Evolutionary conservation across 2,329 filamentous ascomycete genomes (phyloP), one percentile per base, ranked within the genome.

Genomic region (Ophiostoma sp.): DNA sequence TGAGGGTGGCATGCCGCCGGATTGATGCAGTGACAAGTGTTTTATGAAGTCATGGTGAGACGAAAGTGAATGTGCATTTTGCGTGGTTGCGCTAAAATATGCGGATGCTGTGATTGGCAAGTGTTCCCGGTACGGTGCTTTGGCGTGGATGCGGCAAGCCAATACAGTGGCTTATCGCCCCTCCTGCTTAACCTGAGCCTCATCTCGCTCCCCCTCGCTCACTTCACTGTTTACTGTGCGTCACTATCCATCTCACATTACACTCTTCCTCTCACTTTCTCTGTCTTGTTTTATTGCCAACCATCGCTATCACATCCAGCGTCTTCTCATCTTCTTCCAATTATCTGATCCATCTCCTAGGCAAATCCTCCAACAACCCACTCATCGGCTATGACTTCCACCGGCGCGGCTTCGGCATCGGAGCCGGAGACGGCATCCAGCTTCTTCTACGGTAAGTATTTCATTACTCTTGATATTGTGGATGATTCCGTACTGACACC

Each of bases 381-480:
- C 27, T 11, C 49, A 55, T 27, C 16, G 27, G 5, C n/a, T 5
- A 55, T 55, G 49, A 4, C 49, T 27, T 55, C 49, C 7, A 27
- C 7, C 8, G 64, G 65, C 58, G 44, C 69, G 67, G 66, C 70
- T 27, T 41, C 55, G 67, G 66, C 70, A 16, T 41, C 55, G 6
- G 64, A 65, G 66, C 44, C 66, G 41, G 65, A 42, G 16, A 66
- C 67, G n/a, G 64, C 69, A 0, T 68, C 77, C 58, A 83, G 81
- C 38, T 87, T 87, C 75, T 86, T 87, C 74, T 87, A 87, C 69
- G 85, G 85, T 84, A 72, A 71, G 76, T 68, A 3, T 40, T 18
- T 36, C 16, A 9, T n/a, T 27, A 11, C 4, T 52, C 67, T 64
- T 42, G 49, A 36, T 45, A 41, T 14, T 27, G 16, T 16, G 11